Base-by-base conservation (phyloP, 495 filamentous ascomycete species). In the Podospora pseudocomata region DNA sequence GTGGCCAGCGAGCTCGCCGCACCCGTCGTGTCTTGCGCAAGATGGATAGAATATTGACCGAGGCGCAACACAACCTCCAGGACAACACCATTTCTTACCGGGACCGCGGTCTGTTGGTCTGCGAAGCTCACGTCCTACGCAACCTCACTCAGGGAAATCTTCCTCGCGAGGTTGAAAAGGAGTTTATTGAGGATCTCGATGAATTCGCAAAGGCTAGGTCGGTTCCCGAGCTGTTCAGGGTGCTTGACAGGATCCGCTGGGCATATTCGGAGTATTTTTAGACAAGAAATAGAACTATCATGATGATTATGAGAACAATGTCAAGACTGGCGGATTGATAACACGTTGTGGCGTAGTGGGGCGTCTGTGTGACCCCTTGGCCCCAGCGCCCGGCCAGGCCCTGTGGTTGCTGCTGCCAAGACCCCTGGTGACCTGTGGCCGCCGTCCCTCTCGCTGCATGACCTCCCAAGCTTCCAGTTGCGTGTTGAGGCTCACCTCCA, bases 101-200 rank as follows among this genome's bases (percentile, higher is more conserved):
- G 75, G 92, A 97, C 71, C 91, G 94, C 71, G 95, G 95, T 30
- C 84, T 96, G 39, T 82, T 98, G 39, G 82, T 99, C 26, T 97
- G 91, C 77, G 94, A 99, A 70, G 88, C 92, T 5, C 91, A 97
- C 66, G 82, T 90, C 34, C 79, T 99, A 18, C 87, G 92, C 44
- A 83, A 85, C 68, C 84, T 88, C 32, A 91, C 91, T 0, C 81
- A 81, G 64, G 77, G 73, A 13, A 77, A 90, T 32, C 81, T 97
- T 34, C 92, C 91, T 7, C 83, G 85, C 3, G 82, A 89, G 23
- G 85, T 96, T 26, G 85, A 90, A 71, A 86, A 86, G 63, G 92
- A 96, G 70, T 97, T 99, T 74, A 77, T 90, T 34, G 90, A 94
- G 76, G 95, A 99, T 74, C 77, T 95, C 28, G 85, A 89, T 39